Evolutionary conservation across 257 asterid species (phyloP).

Genomic region (Petunia axillaris): DNA sequence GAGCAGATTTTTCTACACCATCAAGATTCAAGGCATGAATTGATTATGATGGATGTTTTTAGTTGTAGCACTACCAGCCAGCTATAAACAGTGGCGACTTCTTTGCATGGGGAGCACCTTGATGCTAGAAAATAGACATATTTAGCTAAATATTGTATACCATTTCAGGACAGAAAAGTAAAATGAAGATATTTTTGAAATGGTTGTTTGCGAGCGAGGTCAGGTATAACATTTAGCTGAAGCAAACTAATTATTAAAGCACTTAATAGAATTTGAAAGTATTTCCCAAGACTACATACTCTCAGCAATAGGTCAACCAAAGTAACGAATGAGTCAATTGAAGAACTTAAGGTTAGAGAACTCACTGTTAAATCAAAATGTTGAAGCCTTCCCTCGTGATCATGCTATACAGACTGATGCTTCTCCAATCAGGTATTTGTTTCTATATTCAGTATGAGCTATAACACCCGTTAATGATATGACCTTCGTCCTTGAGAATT

Average conservation of each 20-base stretch:
- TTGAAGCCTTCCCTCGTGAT: neutral
- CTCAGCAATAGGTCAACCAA: neutral
- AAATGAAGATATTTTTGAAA: neutral
- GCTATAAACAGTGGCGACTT: neutral
- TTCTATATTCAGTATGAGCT: neutral
- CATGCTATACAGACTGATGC: neutral
- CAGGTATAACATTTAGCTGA: neutral
- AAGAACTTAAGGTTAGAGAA: conserved; percentile 4
- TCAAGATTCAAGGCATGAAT: neutral
- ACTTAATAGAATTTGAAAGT: neutral
- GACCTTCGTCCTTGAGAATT: neutral
- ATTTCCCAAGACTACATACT: too few relatives aligned
- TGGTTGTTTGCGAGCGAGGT: conserved; percentile 3
- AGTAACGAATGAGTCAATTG: conserved; percentile 20
- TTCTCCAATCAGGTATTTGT: neutral
- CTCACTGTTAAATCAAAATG: neutral
- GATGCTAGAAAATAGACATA: conserved; percentile 3
- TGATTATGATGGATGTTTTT: neutral
- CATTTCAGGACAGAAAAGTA: neutral
- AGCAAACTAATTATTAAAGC: neutral
- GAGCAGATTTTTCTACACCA: neutral
- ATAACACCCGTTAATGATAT: neutral
- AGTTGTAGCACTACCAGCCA: neutral
- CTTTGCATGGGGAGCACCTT: conserved; percentile 1
- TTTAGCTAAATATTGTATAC: neutral